These are phyloP conservation scores for Teunomyces kruisii DNA, from an alignment of 805 yeast species.

Conservation along the genomic window DNA sequence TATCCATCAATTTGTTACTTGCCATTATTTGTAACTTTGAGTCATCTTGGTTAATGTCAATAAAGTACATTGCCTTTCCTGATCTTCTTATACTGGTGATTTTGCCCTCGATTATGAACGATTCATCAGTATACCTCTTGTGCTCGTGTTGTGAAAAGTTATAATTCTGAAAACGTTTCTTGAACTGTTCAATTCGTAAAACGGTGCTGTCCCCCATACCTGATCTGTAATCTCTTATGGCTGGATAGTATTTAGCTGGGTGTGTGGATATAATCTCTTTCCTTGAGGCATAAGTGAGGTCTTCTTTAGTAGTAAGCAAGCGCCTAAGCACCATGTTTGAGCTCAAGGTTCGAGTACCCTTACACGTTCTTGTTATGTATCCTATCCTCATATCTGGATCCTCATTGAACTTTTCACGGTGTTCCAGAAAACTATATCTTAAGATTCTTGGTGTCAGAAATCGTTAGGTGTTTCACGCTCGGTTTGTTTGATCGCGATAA, in stretches of 20 bases:
- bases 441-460: not conserved
- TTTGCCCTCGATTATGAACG: conserved; percentile 50
- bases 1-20: conserved; percentile 47
- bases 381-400: not conserved
- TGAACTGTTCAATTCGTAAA: conserved; percentile 42
- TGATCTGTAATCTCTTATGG: conserved; percentile 13
- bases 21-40: conserved; percentile 60
- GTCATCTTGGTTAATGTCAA: conserved; percentile 67
- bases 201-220: not conserved
- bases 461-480: not conserved
- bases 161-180: conserved; percentile 22
- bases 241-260: conserved; percentile 21
- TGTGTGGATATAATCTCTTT: conserved; percentile 12
- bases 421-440: not conserved
- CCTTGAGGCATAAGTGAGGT: conserved; percentile 20
- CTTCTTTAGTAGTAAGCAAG: not conserved
- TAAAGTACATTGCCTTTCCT: conserved; percentile 66
- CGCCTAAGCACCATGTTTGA: not conserved
- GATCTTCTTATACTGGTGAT: conserved; percentile 57
- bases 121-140: conserved; percentile 5
- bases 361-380: not conserved
- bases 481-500: not conserved
- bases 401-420: not conserved
- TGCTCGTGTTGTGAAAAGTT: conserved; percentile 15
- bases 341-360: not conserved